Base-by-base conservation (phyloP, 129 eudicot species). In the Centrapalus pauciflorus region DNA sequence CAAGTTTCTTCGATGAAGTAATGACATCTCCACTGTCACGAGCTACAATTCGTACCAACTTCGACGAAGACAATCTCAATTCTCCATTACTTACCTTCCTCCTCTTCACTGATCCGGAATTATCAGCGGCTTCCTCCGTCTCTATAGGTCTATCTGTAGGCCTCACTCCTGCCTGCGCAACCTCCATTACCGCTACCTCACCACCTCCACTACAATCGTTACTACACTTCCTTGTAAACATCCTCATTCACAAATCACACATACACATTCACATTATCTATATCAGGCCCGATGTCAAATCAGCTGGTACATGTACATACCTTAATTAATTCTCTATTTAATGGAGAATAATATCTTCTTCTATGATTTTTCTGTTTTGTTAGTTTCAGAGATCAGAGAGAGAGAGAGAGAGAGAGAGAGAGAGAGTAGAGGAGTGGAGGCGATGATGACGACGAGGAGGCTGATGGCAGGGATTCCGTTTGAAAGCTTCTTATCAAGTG, bases 381-480 rank as follows among this genome's bases (percentile, higher is more conserved):
- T 67, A 51, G 67, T 72, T 79, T 66, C 64, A 34, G 75, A 52
- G 66, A 63, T 43, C 34, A 69, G 71, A 75, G 80, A 75, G 72
- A 45, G 59, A n/a, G n/a, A n/a, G n/a, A n/a, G n/a, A n/a, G n/a
- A n/a, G n/a, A n/a, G n/a, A n/a, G n/a, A n/a, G n/a, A n/a, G n/a
- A n/a, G n/a, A n/a, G n/a, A n/a, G n/a, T n/a, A n/a, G n/a, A n/a
- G n/a, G 29, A 66, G 72, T 35, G 71, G 50, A 29, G 73, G 61
- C 52, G 82, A 75, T 49, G 81, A 74, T 66, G 81, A 52, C 33
- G 81, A 76, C 46, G 73, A 46, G 10, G 74, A 64, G 29, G 76
- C 64, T 52, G 63, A 57, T 61, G 77, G 77, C 71, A 73, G 83
- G 54, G 75, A 72, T 74, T 78, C 84, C 84, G 82, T 75, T 75